A percentile compares a stretch with the other conserved stretches of the same genome.
phyloP scores from a whole-genome alignment of 169 alveolate genomes.

The Sarcocystis neurona region DNA sequence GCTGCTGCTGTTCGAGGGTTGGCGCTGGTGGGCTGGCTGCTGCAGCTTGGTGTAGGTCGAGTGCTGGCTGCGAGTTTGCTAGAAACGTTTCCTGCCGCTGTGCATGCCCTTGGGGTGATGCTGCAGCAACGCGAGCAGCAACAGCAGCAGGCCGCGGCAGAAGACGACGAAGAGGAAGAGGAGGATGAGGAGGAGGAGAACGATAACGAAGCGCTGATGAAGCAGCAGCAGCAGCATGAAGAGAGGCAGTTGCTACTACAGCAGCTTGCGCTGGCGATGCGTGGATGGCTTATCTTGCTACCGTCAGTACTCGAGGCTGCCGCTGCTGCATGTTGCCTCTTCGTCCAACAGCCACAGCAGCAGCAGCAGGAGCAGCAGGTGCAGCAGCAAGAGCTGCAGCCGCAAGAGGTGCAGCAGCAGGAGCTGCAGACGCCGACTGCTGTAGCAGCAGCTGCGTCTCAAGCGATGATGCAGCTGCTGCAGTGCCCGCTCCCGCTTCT shows the following conservation, averaged over 20 bases:
- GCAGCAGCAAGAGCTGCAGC: background rate
- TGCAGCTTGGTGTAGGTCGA: background rate
- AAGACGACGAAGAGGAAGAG: background rate
- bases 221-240: too few species aligned
- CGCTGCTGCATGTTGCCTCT: background rate
- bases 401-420: background rate
- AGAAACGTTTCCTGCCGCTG: background rate
- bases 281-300: constrained; percentile 17
- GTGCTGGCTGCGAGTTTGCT: background rate
- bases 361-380: background rate
- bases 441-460: background rate
- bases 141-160: background rate
- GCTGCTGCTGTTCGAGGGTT: background rate
- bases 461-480: background rate
- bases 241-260: too few species aligned
- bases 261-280: background rate
- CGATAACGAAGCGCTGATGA: background rate
- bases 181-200: background rate
- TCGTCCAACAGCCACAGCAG: background rate
- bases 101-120: background rate
- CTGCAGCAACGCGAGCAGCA: background rate
- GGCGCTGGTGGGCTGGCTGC: constrained; percentile 3
- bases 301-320: background rate
- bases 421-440: background rate
- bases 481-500: background rate